These are phyloP conservation scores for Exophiala sideris DNA, from an alignment of 2,329 filamentous ascomycete genomes.

Conservation along the genomic window DNA sequence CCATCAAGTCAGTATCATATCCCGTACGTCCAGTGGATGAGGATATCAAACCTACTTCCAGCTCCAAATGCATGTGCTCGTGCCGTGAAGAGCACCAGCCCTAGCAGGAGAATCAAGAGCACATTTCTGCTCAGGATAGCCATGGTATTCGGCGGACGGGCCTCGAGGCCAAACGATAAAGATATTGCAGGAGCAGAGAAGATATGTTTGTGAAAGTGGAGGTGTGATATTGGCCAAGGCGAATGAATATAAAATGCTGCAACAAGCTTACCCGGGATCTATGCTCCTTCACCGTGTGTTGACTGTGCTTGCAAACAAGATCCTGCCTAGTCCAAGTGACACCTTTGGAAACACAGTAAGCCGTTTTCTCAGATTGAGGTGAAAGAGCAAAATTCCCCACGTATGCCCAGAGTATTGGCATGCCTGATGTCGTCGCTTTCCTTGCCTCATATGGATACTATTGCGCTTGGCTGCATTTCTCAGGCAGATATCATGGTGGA, in stretches of 20 bases:
- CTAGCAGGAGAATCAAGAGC: conserved; percentile 32
- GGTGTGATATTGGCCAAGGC: no score
- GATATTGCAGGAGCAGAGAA: no score
- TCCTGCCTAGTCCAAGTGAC: no score
- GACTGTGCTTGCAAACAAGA: no score
- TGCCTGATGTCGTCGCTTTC: not conserved
- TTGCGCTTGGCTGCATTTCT: not conserved
- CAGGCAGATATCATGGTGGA: not conserved
- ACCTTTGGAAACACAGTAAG: no score
- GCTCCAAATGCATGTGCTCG: conserved; percentile 45
- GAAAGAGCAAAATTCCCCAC: not conserved
- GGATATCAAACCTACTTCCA: conserved; percentile 37
- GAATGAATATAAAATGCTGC: no score
- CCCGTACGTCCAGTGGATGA: conserved; percentile 9
- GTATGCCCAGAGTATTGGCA: not conserved
- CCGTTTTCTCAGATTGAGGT: no score
- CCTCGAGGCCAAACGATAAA: no score
- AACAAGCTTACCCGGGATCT: no score
- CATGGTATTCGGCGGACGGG: conserved; percentile 9
- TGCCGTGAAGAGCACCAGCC: conserved; percentile 37
- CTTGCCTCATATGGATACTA: not conserved
- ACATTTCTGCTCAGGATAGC: conserved; percentile 17
- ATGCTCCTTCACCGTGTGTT: no score
- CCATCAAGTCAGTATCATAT: not conserved
- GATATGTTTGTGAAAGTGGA: no score